Percentiles rank a stretch among this genome's conserved stretches.
Evolutionary conservation across 805 yeast genomes (phyloP).

Genomic region (baker's yeast (Saccharomyces cerevisiae)): DNA sequence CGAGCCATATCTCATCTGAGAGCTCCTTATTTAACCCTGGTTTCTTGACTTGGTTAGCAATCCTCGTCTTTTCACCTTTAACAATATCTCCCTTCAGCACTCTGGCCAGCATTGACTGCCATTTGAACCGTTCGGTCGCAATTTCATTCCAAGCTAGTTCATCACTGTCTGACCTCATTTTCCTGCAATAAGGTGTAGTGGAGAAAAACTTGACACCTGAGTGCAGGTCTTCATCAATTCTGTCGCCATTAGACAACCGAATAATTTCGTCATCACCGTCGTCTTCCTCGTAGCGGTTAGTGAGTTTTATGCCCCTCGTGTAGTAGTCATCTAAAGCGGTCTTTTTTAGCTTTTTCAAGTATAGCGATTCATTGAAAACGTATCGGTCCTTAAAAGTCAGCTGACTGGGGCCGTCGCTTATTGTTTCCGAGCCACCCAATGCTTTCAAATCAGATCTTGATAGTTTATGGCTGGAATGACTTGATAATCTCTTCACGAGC

Average conservation of each 20-base stretch:
- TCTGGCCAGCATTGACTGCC: conserved; percentile 89
- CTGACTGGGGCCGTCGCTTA: conserved; percentile 1
- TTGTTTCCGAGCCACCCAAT: neutral
- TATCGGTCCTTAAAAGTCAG: conserved; percentile 25
- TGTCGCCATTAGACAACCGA: conserved; percentile 1
- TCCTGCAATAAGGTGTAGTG: conserved; percentile 5
- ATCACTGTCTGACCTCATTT: conserved; percentile 1
- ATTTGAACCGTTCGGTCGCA: conserved; percentile 73
- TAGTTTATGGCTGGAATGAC: neutral
- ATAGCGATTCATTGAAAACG: conserved; percentile 54
- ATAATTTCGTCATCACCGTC: conserved; percentile 25
- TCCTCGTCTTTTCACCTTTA: conserved; percentile 75
- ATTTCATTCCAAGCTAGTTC: conserved; percentile 26
- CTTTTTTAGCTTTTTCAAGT: conserved; percentile 53
- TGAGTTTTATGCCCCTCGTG: conserved; percentile 50
- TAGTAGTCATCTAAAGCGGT: conserved; percentile 62
- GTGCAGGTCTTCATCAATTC: conserved; percentile 29
- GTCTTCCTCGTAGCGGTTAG: conserved; percentile 27
- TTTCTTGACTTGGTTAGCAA: conserved; percentile 40
- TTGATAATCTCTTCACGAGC: neutral
- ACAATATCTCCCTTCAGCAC: conserved; percentile 95
- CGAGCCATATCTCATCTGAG: conserved; percentile 65
- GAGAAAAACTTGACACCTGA: conserved; percentile 21
- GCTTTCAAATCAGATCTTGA: neutral
- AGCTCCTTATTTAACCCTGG: conserved; percentile 22